phyloP scores from a whole-genome alignment of 2,329 filamentous ascomycete genomes.

The Ophiostoma piceae region DNA sequence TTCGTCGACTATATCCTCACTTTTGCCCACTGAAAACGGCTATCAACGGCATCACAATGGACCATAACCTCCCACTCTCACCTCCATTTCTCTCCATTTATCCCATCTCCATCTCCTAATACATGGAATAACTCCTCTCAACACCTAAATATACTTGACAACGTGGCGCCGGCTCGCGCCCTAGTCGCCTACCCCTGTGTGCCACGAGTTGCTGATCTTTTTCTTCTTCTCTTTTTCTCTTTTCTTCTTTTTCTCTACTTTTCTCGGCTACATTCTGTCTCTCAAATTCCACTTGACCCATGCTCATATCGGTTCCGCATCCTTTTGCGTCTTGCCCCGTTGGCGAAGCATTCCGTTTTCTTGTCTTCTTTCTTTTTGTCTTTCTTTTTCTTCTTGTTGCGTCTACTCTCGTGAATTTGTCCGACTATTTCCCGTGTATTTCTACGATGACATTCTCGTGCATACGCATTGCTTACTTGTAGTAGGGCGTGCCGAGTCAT shows the following conservation, averaged over 20 bases:
- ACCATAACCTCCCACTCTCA: no score
- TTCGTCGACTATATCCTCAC: no score
- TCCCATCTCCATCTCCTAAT: not conserved
- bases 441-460: not conserved
- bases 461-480: not conserved
- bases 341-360: not conserved
- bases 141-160: not conserved
- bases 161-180: not conserved
- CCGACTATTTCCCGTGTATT: not conserved
- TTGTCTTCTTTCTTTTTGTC: not conserved
- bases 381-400: not conserved
- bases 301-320: conserved; percentile 12
- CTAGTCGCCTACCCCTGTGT: conserved; percentile 5
- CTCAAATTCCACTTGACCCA: not conserved
- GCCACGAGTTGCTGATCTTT: conserved; percentile 16
- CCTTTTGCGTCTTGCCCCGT: not conserved
- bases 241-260: not conserved
- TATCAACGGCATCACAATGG: no score
- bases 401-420: not conserved
- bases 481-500: not conserved
- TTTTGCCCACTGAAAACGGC: no score
- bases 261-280: not conserved
- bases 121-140: no score
- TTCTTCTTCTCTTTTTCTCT: not conserved
- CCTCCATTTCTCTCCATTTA: no score